phyloP scores from a whole-genome alignment of 805 yeast species.

The Yueomyces sp. region DNA sequence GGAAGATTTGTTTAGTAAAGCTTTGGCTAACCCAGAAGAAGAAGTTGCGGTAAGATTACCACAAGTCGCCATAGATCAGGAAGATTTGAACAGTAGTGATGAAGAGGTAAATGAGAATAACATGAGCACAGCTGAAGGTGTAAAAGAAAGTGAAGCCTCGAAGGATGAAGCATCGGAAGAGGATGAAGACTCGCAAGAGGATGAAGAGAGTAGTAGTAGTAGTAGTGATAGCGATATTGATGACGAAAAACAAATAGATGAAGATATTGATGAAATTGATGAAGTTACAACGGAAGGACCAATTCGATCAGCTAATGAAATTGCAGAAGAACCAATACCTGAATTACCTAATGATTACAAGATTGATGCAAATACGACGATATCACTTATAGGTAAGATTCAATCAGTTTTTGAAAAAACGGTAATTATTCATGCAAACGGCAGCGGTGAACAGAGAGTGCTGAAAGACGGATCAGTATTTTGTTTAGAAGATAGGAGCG shows the following conservation, averaged over 20 bases:
- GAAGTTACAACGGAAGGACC: constrained; percentile 38
- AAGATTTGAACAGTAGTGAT: not conserved
- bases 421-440: constrained; percentile 53
- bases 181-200: constrained; percentile 3
- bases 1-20: constrained; percentile 13
- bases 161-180: not conserved
- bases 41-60: constrained; percentile 4
- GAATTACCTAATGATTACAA: constrained; percentile 52
- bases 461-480: constrained; percentile 70
- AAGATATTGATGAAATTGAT: constrained; percentile 6
- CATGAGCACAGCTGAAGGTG: not conserved
- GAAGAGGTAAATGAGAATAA: not conserved
- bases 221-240: constrained; percentile 3
- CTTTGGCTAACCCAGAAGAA: constrained; percentile 9
- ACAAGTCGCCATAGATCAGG: not conserved
- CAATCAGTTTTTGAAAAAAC: constrained; percentile 58
- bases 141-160: not conserved
- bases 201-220: constrained; percentile 1
- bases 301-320: constrained; percentile 67
- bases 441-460: constrained; percentile 76
- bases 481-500: constrained; percentile 57
- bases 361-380: constrained; percentile 45
- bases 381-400: constrained; percentile 61
- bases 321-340: constrained; percentile 53
- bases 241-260: constrained; percentile 12